phyloP scores from a whole-genome alignment of 768 basidiomycete genomes.

The Podaxis sp. region DNA sequence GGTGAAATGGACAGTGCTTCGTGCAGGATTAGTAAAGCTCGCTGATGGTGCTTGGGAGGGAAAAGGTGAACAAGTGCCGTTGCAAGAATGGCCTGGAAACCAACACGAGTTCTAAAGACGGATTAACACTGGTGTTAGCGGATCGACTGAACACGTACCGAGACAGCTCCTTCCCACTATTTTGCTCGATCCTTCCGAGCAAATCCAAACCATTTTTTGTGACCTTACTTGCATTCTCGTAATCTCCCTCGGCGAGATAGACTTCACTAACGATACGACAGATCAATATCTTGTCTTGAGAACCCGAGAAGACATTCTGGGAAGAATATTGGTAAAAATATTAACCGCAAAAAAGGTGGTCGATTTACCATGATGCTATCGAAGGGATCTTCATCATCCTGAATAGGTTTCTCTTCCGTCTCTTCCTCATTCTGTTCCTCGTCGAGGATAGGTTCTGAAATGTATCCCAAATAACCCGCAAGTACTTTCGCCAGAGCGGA shows the following conservation, averaged over 20 bases:
- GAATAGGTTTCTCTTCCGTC: neutral
- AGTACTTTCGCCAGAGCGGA: conserved; percentile 57
- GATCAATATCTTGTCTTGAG: conserved; percentile 61
- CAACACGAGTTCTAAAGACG: conserved; percentile 51
- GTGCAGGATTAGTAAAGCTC: conserved; percentile 73
- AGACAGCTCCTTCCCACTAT: conserved; percentile 52
- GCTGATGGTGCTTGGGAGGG: conserved; percentile 86
- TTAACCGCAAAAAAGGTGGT: neutral
- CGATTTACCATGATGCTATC: conserved; percentile 58
- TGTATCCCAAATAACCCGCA: conserved; percentile 66
- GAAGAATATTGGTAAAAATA: neutral
- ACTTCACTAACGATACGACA: conserved; percentile 64
- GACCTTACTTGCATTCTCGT: conserved; percentile 65
- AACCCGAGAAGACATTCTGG: conserved; percentile 53
- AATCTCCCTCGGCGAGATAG: conserved; percentile 70
- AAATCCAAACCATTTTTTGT: conserved; percentile 70
- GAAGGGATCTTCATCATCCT: conserved; percentile 46
- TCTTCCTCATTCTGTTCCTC: conserved; percentile 37
- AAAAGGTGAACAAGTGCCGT: conserved; percentile 81
- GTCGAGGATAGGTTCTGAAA: conserved; percentile 38
- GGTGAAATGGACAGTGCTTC: conserved; percentile 66
- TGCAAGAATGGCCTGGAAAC: conserved; percentile 70
- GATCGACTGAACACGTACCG: conserved; percentile 36
- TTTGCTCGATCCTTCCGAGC: conserved; percentile 49
- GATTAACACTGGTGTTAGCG: neutral